A percentile compares a stretch with the other conserved stretches of the same genome.
Evolutionary conservation across 768 basidiomycete genomes (phyloP).

Genomic region (Asterophora lycoperdoides): DNA sequence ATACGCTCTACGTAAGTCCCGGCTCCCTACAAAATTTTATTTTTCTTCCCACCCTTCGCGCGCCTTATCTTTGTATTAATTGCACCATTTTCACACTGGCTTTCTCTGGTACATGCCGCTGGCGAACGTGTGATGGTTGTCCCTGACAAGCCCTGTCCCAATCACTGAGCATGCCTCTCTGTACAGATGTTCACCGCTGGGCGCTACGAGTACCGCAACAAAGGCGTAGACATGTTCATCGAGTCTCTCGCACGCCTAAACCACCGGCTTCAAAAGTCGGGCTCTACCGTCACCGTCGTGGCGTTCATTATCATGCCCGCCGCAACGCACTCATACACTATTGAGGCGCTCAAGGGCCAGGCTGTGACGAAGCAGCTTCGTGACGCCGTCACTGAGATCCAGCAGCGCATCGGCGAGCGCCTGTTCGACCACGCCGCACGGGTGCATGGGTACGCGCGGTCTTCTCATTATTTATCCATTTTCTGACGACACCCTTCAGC

Average conservation of each 20-base stretch:
- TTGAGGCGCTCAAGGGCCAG: slow-evolving; percentile 94
- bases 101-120: too few relatives aligned
- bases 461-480: neutral
- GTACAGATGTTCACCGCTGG: slow-evolving; percentile 96
- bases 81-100: too few relatives aligned
- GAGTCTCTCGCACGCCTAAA: slow-evolving; percentile 86
- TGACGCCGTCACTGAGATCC: slow-evolving; percentile 95
- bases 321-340: slow-evolving; percentile 90
- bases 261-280: slow-evolving; percentile 48
- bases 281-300: slow-evolving; percentile 80
- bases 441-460: slow-evolving; percentile 70
- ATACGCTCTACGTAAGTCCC: slow-evolving; percentile 71
- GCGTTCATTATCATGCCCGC: slow-evolving; percentile 99
- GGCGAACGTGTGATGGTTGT: too few relatives aligned
- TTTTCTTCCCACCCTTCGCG: too few relatives aligned
- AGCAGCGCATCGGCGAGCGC: slow-evolving; percentile 85
- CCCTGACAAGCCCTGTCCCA: too few relatives aligned
- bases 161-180: too few relatives aligned
- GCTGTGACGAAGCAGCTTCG: slow-evolving; percentile 96
- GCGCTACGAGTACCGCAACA: slow-evolving; percentile 98
- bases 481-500: slow-evolving; percentile 42
- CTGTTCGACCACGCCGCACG: slow-evolving; percentile 93
- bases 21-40: too few relatives aligned
- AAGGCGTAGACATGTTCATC: slow-evolving; percentile 99
- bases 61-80: too few relatives aligned